Base-by-base conservation (phyloP, 139 green algal genomes). In the Chlamydomonas applanata region DNA sequence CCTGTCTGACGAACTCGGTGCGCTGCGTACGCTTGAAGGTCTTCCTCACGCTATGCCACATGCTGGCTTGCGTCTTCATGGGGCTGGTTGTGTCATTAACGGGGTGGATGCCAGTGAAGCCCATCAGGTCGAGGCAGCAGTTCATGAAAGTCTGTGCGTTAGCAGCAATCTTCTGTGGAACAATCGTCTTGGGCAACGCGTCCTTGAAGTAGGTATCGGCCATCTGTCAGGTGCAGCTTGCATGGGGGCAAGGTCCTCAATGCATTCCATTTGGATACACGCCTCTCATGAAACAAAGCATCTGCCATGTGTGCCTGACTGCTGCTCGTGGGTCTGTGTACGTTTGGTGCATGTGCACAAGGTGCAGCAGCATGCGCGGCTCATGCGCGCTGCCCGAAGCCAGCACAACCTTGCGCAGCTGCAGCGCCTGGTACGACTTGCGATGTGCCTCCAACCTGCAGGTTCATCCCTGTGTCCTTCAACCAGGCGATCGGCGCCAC, bases 31-130 rank as follows among this genome's bases (percentile, higher is more conserved):
- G 30, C 81, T 82, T 83, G 45, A 85, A 87, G 68, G 83, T 97
- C 3, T 97, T 98, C 76, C 78, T 99, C 7, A 98, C 95, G 19
- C 79, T 98, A 25, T 94, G 86, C 68, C 94, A 98, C 82, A 98
- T 98, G 95, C 29, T 92, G 25, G 88, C 92, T 0, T 98, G 93
- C 80, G 69, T 85, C 2, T 34, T 88, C 1, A 81, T 97, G 57
- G 86, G 85, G 25, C 82, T 87, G 32, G 36, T 84, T 1, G 62
- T 91, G 13, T 85, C 83, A 19, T 30, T 79, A 17, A 81, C 67
- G 2, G 62, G 81, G 14, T 40, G 89, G 11, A 85, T 94, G n/a
- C 86, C 85, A 0, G 60, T 85, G 13, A 87, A 94, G 82, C 73
- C 73, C 0, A 68, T 97, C 9, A 88, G 89, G 60, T 92, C 81